Percentiles rank a stretch among this genome's conserved stretches.
Conservation (phyloP, 2,329 filamentous ascomycete species). For the Ascosphaera apis region DNA sequence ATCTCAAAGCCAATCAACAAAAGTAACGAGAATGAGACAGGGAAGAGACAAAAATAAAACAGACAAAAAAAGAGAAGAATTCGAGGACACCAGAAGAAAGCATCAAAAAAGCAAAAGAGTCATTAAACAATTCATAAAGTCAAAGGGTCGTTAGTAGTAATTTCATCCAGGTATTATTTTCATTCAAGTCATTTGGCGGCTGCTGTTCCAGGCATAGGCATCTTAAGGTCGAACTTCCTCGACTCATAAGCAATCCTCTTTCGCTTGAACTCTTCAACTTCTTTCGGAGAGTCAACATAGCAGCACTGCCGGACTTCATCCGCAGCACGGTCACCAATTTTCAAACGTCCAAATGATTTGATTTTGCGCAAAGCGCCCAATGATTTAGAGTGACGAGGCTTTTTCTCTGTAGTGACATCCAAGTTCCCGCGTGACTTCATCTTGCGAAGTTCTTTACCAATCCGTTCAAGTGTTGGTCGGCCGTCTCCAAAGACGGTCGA, state of each 20-base stretch:
- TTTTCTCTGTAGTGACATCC: constrained; percentile 17
- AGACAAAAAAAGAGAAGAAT: neutral
- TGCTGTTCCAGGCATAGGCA: constrained; percentile 7
- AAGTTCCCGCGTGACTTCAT: constrained; percentile 33
- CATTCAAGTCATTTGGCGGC: too few species aligned
- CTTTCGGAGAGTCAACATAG: constrained; percentile 19
- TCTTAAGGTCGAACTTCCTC: constrained; percentile 12
- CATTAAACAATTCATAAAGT: too few species aligned
- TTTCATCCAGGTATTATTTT: too few species aligned
- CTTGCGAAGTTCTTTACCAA: constrained; percentile 34
- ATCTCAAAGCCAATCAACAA: neutral
- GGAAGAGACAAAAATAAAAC: neutral
- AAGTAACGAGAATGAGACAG: neutral
- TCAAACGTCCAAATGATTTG: constrained; percentile 12
- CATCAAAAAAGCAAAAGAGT: neutral
- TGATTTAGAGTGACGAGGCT: constrained; percentile 7
- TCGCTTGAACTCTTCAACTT: constrained; percentile 26
- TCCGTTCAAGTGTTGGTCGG: constrained; percentile 33
- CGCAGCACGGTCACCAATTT: constrained; percentile 6
- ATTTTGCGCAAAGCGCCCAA: constrained; percentile 13
- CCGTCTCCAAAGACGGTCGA: constrained; percentile 8
- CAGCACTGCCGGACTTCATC: neutral
- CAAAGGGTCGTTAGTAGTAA: too few species aligned
- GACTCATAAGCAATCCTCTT: constrained; percentile 26
- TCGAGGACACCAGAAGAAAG: neutral